These are phyloP conservation scores for Sugiyamaella valdiviana DNA, from an alignment of 805 yeast species.

Conservation along the genomic window DNA sequence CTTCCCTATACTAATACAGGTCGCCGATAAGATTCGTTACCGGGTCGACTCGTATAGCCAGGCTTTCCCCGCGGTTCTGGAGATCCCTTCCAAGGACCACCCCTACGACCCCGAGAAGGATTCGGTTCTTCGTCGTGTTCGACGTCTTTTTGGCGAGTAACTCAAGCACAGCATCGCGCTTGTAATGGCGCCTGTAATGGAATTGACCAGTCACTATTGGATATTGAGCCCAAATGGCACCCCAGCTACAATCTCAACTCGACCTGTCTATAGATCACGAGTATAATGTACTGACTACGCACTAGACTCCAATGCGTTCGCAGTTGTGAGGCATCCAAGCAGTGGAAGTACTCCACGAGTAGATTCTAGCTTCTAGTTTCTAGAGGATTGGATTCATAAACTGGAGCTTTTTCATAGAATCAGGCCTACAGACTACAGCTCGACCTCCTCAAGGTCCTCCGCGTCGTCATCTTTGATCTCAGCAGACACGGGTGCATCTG, in stretches of 20 bases:
- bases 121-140: conserved; percentile 86
- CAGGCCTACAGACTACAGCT: neutral
- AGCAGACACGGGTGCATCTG: conserved; percentile 3
- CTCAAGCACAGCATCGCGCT: neutral
- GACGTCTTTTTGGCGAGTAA: conserved; percentile 90
- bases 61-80: conserved; percentile 94
- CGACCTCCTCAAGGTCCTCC: conserved; percentile 6
- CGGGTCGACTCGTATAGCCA: conserved; percentile 76
- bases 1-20: conserved; percentile 14
- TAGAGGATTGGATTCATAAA: too few relatives aligned
- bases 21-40: conserved; percentile 84
- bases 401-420: too few relatives aligned
- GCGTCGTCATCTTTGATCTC: conserved; percentile 12
- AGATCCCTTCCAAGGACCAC: conserved; percentile 96
- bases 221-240: too few relatives aligned
- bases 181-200: too few relatives aligned
- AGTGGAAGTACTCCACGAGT: too few relatives aligned
- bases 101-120: conserved; percentile 99
- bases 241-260: too few relatives aligned
- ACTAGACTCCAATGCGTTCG: too few relatives aligned
- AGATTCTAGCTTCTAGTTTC: too few relatives aligned
- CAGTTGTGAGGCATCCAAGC: too few relatives aligned
- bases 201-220: too few relatives aligned
- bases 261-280: too few relatives aligned
- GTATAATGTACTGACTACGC: too few relatives aligned